Evolutionary conservation across 345 rosid genomes (phyloP).

Genomic region (Gossypium raimondii): DNA sequence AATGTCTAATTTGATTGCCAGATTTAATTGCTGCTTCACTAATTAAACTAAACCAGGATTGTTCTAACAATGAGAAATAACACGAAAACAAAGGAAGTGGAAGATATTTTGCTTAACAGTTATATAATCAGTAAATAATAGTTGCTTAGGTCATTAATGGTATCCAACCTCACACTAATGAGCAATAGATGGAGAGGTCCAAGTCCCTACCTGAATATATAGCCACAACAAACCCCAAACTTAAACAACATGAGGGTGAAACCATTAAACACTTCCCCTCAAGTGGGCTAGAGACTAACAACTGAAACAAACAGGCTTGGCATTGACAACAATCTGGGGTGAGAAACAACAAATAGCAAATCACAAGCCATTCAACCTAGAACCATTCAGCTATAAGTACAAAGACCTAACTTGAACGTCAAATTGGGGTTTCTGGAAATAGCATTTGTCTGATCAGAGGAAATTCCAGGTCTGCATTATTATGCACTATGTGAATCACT

Average conservation of each 20-base stretch:
- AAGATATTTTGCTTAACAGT: not conserved
- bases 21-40: not conserved
- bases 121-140: not conserved
- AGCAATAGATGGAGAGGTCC: not conserved
- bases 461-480: not conserved
- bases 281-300: not conserved
- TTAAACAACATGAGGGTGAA: not conserved
- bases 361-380: not conserved
- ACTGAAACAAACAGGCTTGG: not conserved
- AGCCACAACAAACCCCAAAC: constrained; percentile 1
- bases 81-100: not conserved
- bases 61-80: not conserved
- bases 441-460: not conserved
- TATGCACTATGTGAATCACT: not conserved
- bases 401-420: constrained; percentile 3
- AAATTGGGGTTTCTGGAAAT: not conserved
- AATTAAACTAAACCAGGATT: not conserved
- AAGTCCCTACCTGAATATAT: not conserved
- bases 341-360: not conserved
- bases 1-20: not conserved
- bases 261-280: not conserved
- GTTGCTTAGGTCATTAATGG: not conserved
- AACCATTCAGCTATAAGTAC: not conserved
- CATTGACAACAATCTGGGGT: not conserved
- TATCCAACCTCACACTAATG: not conserved